phyloP scores from a whole-genome alignment of 1,139 yeast genomes.

The Lodderomyces orthopsilosis region DNA sequence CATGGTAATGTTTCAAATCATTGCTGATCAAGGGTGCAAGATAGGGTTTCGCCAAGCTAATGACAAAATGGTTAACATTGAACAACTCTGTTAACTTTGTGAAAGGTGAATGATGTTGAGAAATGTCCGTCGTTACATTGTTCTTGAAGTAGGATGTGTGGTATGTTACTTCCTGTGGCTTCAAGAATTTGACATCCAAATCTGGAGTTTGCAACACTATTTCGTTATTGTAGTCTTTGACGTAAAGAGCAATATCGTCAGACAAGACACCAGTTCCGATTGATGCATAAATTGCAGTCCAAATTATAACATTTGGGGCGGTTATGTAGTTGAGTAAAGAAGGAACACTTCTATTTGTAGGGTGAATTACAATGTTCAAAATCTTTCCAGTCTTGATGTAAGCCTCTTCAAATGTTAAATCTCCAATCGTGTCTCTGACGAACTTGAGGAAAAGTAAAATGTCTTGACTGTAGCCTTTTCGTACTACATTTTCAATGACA shows the following conservation, averaged over 20 bases:
- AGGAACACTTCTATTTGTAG: slow-evolving; percentile 71
- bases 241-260: slow-evolving; percentile 60
- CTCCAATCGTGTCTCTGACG: slow-evolving; percentile 75
- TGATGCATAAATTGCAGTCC: slow-evolving; percentile 80
- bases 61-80: slow-evolving; percentile 89
- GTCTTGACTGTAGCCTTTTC: slow-evolving; percentile 83
- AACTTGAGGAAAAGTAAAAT: slow-evolving; percentile 74
- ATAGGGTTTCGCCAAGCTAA: slow-evolving; percentile 89
- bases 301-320: slow-evolving; percentile 87
- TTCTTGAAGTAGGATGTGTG: slow-evolving; percentile 37
- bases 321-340: slow-evolving; percentile 84
- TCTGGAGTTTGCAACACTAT: slow-evolving; percentile 45
- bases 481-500: slow-evolving; percentile 62
- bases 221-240: slow-evolving; percentile 64
- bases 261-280: slow-evolving; percentile 67
- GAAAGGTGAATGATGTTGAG: slow-evolving; percentile 58
- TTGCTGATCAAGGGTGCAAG: slow-evolving; percentile 84
- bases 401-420: slow-evolving; percentile 91
- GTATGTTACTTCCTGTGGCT: slow-evolving; percentile 49
- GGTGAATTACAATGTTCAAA: slow-evolving; percentile 84
- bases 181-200: slow-evolving; percentile 33
- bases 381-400: slow-evolving; percentile 80
- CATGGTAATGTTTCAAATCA: slow-evolving; percentile 65
- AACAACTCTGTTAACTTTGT: slow-evolving; percentile 86
- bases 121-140: slow-evolving; percentile 16